Conservation (phyloP, 768 basidiomycete genomes). For the Rhodotorula kratochvilovae region DNA sequence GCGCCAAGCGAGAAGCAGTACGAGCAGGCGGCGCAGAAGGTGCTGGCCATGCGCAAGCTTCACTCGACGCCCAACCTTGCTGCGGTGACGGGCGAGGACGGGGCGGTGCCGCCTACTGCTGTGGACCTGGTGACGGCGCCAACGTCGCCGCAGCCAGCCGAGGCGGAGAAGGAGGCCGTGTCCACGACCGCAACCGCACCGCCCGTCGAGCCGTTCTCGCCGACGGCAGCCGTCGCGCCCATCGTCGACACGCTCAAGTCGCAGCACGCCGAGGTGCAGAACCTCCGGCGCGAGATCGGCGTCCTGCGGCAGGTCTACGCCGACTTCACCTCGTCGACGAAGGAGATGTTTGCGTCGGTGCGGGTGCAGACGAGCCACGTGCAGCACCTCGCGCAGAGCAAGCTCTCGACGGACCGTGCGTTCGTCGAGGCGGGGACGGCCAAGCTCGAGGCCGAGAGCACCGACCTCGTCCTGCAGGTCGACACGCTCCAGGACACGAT, state of each 20-base stretch:
- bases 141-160: background rate
- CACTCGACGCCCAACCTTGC: background rate
- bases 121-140: background rate
- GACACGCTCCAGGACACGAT: slow-evolving; percentile 89
- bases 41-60: slow-evolving; percentile 9
- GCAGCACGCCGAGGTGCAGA: slow-evolving; percentile 92
- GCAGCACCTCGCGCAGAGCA: slow-evolving; percentile 73
- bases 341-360: slow-evolving; percentile 70
- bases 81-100: slow-evolving; percentile 6
- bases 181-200: background rate
- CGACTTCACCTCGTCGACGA: slow-evolving; percentile 87
- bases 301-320: slow-evolving; percentile 91
- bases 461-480: slow-evolving; percentile 82
- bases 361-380: slow-evolving; percentile 81
- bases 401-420: slow-evolving; percentile 76
- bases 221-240: slow-evolving; percentile 5
- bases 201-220: slow-evolving; percentile 50
- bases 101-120: background rate
- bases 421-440: slow-evolving; percentile 88
- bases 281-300: slow-evolving; percentile 84
- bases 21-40: slow-evolving; percentile 38
- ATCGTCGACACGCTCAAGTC: slow-evolving; percentile 58
- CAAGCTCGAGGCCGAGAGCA: slow-evolving; percentile 82
- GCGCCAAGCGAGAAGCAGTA: slow-evolving; percentile 32
- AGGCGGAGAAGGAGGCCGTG: background rate